phyloP scores from a whole-genome alignment of 2,329 filamentous ascomycete species.

The Coniella vitis region DNA sequence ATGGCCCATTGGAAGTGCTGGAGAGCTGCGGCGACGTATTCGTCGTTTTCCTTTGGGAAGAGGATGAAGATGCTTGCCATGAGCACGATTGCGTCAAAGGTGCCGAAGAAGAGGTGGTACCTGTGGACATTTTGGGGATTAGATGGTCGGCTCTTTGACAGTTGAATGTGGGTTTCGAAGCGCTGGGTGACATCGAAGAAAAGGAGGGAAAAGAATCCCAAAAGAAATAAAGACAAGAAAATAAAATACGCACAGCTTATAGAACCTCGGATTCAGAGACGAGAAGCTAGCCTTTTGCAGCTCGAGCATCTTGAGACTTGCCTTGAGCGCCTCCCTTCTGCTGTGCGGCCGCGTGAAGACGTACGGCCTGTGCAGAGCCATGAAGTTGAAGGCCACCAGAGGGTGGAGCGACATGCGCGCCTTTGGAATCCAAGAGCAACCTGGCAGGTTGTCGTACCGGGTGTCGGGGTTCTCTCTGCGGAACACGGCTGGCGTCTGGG shows the following conservation, averaged over 20 bases:
- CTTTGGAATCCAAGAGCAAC: conserved; percentile 45
- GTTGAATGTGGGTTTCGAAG: no score
- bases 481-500: conserved; percentile 45
- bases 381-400: conserved; percentile 44
- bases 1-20: conserved; percentile 55
- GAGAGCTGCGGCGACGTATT: conserved; percentile 38
- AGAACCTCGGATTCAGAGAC: conserved; percentile 43
- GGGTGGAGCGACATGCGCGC: conserved; percentile 42
- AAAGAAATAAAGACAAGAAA: neutral
- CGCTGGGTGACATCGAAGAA: no score
- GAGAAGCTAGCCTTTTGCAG: conserved; percentile 46
- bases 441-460: conserved; percentile 46
- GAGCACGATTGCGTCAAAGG: conserved; percentile 57
- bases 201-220: no score
- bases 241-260: conserved; percentile 32
- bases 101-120: conserved; percentile 54
- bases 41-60: conserved; percentile 48
- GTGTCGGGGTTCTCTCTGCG: conserved; percentile 50
- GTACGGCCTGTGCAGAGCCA: conserved; percentile 56
- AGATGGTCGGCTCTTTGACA: no score
- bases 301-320: conserved; percentile 48
- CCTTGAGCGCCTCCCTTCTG: conserved; percentile 48
- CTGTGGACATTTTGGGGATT: conserved; percentile 22
- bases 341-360: conserved; percentile 50
- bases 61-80: conserved; percentile 55